Base-by-base conservation (phyloP, 371 early-diverging fungal genomes). In the Mucor lusitanicus region DNA sequence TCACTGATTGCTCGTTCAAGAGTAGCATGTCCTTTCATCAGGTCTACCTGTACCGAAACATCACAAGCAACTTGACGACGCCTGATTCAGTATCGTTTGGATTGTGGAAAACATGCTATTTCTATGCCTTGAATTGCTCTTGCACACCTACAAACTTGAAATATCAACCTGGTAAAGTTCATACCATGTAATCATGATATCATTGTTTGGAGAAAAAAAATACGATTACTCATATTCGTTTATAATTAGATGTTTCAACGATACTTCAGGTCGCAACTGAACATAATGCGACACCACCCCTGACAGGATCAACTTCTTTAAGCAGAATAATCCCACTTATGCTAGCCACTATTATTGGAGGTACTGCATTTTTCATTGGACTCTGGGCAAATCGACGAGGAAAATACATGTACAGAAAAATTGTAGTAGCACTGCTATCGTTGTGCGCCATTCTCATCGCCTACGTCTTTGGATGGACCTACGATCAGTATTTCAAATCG, bases 31-130 rank as follows among this genome's bases (percentile, higher is more conserved):
- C 77, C 3, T 30, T 81, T 7, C 68, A 68, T 50, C 71, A 78
- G 56, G 75, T 81, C 5, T 59, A 55, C 23, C 27, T 81, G 1
- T 70, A 61, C n/a, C 62, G 75, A 61, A 78, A 78, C 37, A 60
- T 78, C 5, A 65, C 73, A 0, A 72, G 65, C 54, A 67, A 62
- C 48, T 50, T 62, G 48, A 67, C 75, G 30, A 71, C 71, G 19
- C 81, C 81, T 6, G 72, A 72, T 46, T 69, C 71, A 40, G 76
- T 81, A 15, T 67, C 78, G 3, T 71, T 81, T 72, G 81, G 81
- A 12, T 48, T 81, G 33, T 81, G 81, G 81, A 69, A 73, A 37
- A 71, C 73, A 40, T 81, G 81, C 46, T 76, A 74, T 68, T 64
- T 77, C 25, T 81, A 74, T 50, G 64, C 78, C 37, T 73, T 69